Conservation (phyloP, 768 basidiomycete species). For the Trametes maxima region DNA sequence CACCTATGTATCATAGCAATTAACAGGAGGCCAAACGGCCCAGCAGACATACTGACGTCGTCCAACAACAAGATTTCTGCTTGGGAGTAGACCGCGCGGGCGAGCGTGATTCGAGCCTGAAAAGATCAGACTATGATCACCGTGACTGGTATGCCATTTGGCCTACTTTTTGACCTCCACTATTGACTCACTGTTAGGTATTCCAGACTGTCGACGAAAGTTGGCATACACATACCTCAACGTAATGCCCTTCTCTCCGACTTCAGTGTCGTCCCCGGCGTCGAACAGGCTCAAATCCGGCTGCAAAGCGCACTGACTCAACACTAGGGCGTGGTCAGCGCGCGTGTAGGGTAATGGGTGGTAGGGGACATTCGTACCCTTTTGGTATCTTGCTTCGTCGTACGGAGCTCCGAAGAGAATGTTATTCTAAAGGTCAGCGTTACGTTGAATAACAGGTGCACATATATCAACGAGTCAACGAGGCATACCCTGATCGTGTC, state of each 20-base stretch:
- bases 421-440: conserved; percentile 22
- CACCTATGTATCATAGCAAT: conserved; percentile 33
- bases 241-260: conserved; percentile 62
- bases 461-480: neutral
- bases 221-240: conserved; percentile 32
- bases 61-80: conserved; percentile 43
- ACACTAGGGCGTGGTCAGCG: neutral
- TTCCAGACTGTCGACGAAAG: neutral
- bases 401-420: conserved; percentile 32
- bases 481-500: conserved; percentile 40
- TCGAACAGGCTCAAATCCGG: conserved; percentile 50
- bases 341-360: neutral
- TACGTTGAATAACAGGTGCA: neutral
- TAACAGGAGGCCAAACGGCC: conserved; percentile 8
- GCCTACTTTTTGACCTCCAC: conserved; percentile 49
- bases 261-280: conserved; percentile 54
- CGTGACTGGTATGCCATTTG: neutral
- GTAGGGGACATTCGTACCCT: conserved; percentile 9
- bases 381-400: conserved; percentile 31
- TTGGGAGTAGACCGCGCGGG: conserved; percentile 43
- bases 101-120: conserved; percentile 42
- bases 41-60: conserved; percentile 36
- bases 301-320: conserved; percentile 41
- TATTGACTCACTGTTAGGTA: conserved; percentile 3
- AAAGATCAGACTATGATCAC: neutral